These are phyloP conservation scores for Rhododendron ovatum DNA, from an alignment of 148 eudicot genomes.

Conservation along the genomic window DNA sequence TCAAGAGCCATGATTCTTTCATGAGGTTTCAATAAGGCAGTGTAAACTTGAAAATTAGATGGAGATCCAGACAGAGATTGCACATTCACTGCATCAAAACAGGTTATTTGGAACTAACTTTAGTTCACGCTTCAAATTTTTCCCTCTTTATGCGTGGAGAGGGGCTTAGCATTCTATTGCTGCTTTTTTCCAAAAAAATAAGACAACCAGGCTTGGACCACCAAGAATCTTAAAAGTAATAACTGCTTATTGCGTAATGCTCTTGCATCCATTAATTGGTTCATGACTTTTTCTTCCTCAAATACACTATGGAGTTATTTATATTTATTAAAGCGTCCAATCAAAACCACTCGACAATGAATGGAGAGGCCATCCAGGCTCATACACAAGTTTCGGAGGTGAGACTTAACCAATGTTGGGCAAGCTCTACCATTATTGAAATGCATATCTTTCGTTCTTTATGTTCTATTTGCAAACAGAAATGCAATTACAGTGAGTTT, in stretches of 20 bases:
- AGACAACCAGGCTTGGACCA: neutral
- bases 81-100: slow-evolving; percentile 74
- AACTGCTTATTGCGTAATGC: neutral
- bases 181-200: neutral
- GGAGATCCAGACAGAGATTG: slow-evolving; percentile 98
- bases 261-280: neutral
- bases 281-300: neutral
- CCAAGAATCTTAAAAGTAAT: neutral
- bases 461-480: neutral
- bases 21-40: slow-evolving; percentile 93
- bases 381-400: neutral
- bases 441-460: neutral
- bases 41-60: slow-evolving; percentile 91
- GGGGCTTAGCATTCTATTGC: neutral
- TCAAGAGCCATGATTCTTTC: slow-evolving; percentile 99
- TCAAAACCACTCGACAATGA: neutral
- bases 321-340: neutral
- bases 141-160: neutral
- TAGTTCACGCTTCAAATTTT: neutral
- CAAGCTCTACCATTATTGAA: neutral
- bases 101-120: neutral
- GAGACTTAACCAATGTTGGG: neutral
- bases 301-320: neutral
- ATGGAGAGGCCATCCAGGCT: neutral
- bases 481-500: neutral